Percentiles rank a stretch among this genome's conserved stretches.
These are phyloP conservation scores for Setaria viridis DNA, from an alignment of 202 grass and related monocot species.

Conservation along the genomic window DNA sequence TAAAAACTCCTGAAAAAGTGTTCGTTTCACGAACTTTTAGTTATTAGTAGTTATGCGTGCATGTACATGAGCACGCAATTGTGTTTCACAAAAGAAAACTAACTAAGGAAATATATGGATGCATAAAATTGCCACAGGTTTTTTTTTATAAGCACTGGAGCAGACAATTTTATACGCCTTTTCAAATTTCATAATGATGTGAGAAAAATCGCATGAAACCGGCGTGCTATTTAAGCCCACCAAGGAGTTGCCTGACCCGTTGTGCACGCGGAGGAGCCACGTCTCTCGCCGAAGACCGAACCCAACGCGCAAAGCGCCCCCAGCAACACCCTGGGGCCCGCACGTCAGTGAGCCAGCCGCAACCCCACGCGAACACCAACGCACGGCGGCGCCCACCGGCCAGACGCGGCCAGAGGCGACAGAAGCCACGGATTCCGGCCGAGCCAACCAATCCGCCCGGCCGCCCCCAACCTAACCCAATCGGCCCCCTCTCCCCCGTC, in stretches of 20 bases:
- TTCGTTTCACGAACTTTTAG: too few relatives aligned
- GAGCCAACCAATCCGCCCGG: constrained; percentile 37
- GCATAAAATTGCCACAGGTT: too few relatives aligned
- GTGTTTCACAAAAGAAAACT: too few relatives aligned
- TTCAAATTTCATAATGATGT: neutral
- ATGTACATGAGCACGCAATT: too few relatives aligned
- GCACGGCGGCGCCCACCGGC: neutral
- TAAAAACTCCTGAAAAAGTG: too few relatives aligned
- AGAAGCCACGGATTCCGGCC: constrained; percentile 27
- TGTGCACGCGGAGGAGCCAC: neutral
- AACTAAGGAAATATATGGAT: too few relatives aligned
- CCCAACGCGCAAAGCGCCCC: neutral
- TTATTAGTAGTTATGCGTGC: too few relatives aligned
- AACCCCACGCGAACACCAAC: neutral
- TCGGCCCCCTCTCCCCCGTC: neutral
- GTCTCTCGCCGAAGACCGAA: neutral
- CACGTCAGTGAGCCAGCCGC: neutral
- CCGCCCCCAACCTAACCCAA: neutral
- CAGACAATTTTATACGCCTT: neutral
- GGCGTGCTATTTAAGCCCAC: too few relatives aligned
- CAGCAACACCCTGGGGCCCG: neutral
- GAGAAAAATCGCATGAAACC: too few relatives aligned
- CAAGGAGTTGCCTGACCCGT: neutral
- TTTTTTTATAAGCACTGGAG: neutral
- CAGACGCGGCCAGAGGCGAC: neutral